Percentiles rank a stretch among this genome's conserved stretches.
Conservation (phyloP, 169 alveolate genomes). For the Plasmodium blacklocki region DNA sequence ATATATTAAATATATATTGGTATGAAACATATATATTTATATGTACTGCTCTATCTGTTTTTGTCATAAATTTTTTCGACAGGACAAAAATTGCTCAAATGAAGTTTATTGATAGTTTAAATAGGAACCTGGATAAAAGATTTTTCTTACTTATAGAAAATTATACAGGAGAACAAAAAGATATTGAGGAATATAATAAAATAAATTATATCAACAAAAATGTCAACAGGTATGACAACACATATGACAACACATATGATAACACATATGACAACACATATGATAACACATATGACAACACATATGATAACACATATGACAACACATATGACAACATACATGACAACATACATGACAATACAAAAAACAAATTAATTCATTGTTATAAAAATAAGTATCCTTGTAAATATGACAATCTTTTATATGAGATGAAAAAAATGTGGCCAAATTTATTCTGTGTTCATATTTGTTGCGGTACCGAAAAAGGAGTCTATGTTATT, state of each 20-base stretch:
- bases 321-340: not conserved
- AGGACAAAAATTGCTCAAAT: conserved; percentile 40
- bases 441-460: not conserved
- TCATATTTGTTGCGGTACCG: conserved; percentile 11
- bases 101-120: not conserved
- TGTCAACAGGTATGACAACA: too few relatives aligned
- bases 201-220: not conserved
- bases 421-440: not conserved
- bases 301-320: not conserved
- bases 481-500: conserved; percentile 14
- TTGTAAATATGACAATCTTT: not conserved
- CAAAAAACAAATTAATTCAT: not conserved
- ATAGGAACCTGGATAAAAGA: too few relatives aligned
- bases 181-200: not conserved
- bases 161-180: not conserved
- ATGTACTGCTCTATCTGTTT: conserved; percentile 26
- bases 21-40: conserved; percentile 35
- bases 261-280: not conserved
- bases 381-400: too few relatives aligned
- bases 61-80: conserved; percentile 35
- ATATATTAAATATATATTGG: conserved; percentile 56
- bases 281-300: not conserved
- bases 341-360: not conserved
- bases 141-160: not conserved
- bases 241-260: too few relatives aligned